Evolutionary conservation across 2,329 filamentous ascomycete genomes (phyloP), one percentile per base, ranked within the genome.

Genomic region (Arthroderma sp.): DNA sequence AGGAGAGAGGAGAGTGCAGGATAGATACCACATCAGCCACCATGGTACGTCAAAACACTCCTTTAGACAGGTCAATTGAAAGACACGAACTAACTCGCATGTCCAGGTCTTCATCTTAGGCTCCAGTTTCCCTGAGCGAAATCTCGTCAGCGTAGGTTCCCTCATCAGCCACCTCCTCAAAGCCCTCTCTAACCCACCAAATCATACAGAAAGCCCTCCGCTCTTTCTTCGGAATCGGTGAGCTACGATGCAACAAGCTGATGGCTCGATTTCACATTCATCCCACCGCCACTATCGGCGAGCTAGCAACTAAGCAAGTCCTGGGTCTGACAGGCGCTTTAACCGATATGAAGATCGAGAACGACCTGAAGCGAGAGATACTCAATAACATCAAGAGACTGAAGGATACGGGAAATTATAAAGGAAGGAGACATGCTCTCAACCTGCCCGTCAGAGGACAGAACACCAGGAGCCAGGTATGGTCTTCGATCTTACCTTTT

Each of bases 291-390:
- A 87, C 84, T 67, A 78, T 97, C 64, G 87, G 87, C 69, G 79
- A 82, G 6, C 75, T 98, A 19, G 79, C 82, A 47, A 82, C 85
- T 59, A 84, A 86, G 70, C 91, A 89, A 60, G 76, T 95, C 64
- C 85, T 88, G 55, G 85, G 87, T 56, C 78, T 98, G 60, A 93
- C 87, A 21, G 86, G 86, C 54, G 88, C 95, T 67, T 78, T 98
- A 41, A 88, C 89, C 15, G 85, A 84, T 56, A 91, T 98, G 88
- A 95, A 87, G 60, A 88, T 97, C 66, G 93, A 96, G 72, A 95
- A 87, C 71, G 91, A 97, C 66, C 79, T 94, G 62, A 79, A 83
- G 66, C 81, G 86, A 68, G 76, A 88, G 59, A 74, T 96, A 38
- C 80, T 85, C 66, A 88, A 95, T 54, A 93, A 97, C 67, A 95